Evolutionary conservation across 148 eudicot genomes (phyloP).

Genomic region (Fagopyrum homotropicum): DNA sequence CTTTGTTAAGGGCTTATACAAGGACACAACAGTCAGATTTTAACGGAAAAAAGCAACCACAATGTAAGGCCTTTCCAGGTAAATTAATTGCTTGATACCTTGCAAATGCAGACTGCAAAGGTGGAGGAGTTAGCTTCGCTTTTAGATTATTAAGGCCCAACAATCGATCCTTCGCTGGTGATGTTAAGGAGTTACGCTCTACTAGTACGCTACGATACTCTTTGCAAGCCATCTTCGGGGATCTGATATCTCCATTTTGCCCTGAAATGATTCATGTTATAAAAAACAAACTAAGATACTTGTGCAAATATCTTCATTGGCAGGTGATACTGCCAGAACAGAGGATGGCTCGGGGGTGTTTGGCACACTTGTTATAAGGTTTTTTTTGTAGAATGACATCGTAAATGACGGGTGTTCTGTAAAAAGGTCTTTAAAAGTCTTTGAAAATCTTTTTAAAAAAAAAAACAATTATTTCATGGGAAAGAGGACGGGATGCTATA

Average conservation of each 20-base stretch:
- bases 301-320: not conserved
- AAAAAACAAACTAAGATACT: slow-evolving; percentile 3
- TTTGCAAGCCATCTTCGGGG: slow-evolving; percentile 76
- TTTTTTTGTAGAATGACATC: too few species aligned
- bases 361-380: too few species aligned
- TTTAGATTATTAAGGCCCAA: slow-evolving; percentile 52
- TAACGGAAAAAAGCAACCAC: not conserved
- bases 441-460: too few species aligned
- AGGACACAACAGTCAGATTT: not conserved
- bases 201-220: slow-evolving; percentile 86
- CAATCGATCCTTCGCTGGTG: slow-evolving; percentile 91
- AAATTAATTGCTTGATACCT: slow-evolving; percentile 37
- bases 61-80: not conserved
- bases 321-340: not conserved
- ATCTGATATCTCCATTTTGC: slow-evolving; percentile 70
- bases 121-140: slow-evolving; percentile 72
- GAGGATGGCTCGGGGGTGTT: not conserved
- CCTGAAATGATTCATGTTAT: slow-evolving; percentile 31
- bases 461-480: too few species aligned
- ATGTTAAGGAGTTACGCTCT: slow-evolving; percentile 79
- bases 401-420: too few species aligned
- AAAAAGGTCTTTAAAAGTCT: too few species aligned
- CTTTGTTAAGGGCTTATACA: slow-evolving; percentile 3
- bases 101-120: slow-evolving; percentile 93
- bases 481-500: too few species aligned